Percentiles rank a stretch among this genome's conserved stretches.
Evolutionary conservation across 169 alveolate genomes (phyloP).

Genomic region (Plasmodium gaboni): DNA sequence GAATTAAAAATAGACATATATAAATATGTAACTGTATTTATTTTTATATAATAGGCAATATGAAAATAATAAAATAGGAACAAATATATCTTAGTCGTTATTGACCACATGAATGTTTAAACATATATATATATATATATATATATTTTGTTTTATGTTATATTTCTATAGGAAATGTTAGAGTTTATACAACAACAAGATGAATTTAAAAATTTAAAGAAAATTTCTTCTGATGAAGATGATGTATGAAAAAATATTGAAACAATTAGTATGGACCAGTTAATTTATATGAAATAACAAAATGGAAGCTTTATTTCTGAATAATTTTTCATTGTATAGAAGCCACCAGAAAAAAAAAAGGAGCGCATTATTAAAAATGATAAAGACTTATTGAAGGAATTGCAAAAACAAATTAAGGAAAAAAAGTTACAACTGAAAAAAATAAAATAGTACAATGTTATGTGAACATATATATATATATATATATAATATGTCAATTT

Average conservation of each 20-base stretch:
- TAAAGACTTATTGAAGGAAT: slow-evolving; percentile 42
- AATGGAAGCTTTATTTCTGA: background rate
- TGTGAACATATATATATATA: background rate
- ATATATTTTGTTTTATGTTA: background rate
- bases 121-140: too few relatives aligned
- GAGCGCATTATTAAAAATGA: slow-evolving; percentile 50
- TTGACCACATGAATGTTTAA: too few relatives aligned
- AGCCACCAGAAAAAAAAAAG: slow-evolving; percentile 8
- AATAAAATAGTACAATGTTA: background rate
- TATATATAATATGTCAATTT: background rate
- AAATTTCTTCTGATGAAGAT: slow-evolving; percentile 12
- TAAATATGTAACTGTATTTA: too few relatives aligned
- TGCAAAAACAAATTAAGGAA: slow-evolving; percentile 56
- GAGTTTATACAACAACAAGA: slow-evolving; percentile 64
- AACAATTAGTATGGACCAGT: background rate
- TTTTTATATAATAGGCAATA: too few relatives aligned
- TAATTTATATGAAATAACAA: background rate
- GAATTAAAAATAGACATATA: background rate
- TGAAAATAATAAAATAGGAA: too few relatives aligned
- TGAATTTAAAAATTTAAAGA: slow-evolving; percentile 66
- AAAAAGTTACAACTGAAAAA: slow-evolving; percentile 39
- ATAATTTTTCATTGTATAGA: background rate
- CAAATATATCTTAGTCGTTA: too few relatives aligned
- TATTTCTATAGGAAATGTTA: slow-evolving; percentile 56
- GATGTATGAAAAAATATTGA: slow-evolving; percentile 20